Evolutionary conservation across 331 rosid species (phyloP), one percentile per base, ranked within the genome.

Genomic region (Quercus phellos): DNA sequence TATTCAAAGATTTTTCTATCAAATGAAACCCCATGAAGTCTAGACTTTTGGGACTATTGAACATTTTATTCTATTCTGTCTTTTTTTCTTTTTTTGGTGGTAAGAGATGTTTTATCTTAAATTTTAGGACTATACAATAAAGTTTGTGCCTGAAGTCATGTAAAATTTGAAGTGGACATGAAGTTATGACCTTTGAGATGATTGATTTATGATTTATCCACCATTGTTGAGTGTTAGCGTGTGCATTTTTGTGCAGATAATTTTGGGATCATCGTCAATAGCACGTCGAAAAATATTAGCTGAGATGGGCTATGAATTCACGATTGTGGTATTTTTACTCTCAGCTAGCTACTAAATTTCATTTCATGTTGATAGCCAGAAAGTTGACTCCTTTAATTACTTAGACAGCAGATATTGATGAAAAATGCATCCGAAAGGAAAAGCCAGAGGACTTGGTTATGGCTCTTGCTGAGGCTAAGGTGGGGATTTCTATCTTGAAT

Each of bases 381-480:
- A 68, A 51, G 50, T 82, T 68, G 79, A 67, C 60, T 63, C 12
- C 56, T 38, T 3, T 59, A 46, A 51, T 74, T 70, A 14, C 81
- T 55, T 80, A 93, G 99, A 84, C 94, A 66, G 99, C 99, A 27
- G 99, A 95, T 80, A 95, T 93, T 78, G 99, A 95, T 38, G 98
- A 95, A 77, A 95, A 95, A 81, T 78, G 85, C 78, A 95, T 93
- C 79, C 88, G 99, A 60, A 91, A 80, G 81, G 97, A 89, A 67
- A 87, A 83, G 54, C 97, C 98, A 2, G 94, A 93, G 74, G 97
- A 93, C 34, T 79, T 95, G 78, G 99, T 95, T 73, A 79, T 93
- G 92, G 94, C 96, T 79, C 89, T 95, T 53, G 98, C 97, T 1
- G 91, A 93, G 81, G 98, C 97, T 35, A 95, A 95, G 99, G 99